phyloP scores from a whole-genome alignment of 768 basidiomycete genomes.

The Leccinum pellstonianum region DNA sequence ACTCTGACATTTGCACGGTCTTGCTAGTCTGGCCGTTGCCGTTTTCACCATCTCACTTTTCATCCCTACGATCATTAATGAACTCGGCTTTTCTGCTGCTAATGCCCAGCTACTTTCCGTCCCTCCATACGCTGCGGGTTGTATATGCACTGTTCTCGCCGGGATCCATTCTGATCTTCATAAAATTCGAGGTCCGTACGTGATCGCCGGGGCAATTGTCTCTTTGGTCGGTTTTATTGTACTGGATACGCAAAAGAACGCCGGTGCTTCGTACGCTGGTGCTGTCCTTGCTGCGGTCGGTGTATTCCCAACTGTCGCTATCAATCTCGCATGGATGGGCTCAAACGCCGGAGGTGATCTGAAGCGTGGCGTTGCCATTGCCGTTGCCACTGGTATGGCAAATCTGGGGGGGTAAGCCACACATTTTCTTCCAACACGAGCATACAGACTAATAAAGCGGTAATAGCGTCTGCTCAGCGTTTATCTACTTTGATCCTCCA shows the following conservation, averaged over 20 bases:
- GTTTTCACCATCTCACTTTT: slow-evolving; percentile 48
- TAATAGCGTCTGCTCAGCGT: slow-evolving; percentile 40
- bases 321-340: slow-evolving; percentile 54
- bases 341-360: slow-evolving; percentile 57
- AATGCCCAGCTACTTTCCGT: slow-evolving; percentile 49
- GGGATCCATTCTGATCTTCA: slow-evolving; percentile 44
- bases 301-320: slow-evolving; percentile 48
- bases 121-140: slow-evolving; percentile 49
- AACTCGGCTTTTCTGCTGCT: slow-evolving; percentile 51
- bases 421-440: slow-evolving; percentile 14
- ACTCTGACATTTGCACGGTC: slow-evolving; percentile 3
- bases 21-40: slow-evolving; percentile 40
- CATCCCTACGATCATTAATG: slow-evolving; percentile 47
- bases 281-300: slow-evolving; percentile 51
- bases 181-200: slow-evolving; percentile 47
- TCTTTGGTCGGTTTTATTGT: slow-evolving; percentile 53
- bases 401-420: slow-evolving; percentile 48
- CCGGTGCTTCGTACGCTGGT: slow-evolving; percentile 41
- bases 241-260: slow-evolving; percentile 36
- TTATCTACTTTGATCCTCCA: slow-evolving; percentile 40
- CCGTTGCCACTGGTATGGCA: slow-evolving; percentile 41
- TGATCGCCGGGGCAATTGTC: slow-evolving; percentile 42
- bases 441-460: slow-evolving; percentile 2
- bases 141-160: slow-evolving; percentile 40
- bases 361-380: slow-evolving; percentile 50